Conservation (phyloP, 306 rosid species). For the Acacia confusa region DNA sequence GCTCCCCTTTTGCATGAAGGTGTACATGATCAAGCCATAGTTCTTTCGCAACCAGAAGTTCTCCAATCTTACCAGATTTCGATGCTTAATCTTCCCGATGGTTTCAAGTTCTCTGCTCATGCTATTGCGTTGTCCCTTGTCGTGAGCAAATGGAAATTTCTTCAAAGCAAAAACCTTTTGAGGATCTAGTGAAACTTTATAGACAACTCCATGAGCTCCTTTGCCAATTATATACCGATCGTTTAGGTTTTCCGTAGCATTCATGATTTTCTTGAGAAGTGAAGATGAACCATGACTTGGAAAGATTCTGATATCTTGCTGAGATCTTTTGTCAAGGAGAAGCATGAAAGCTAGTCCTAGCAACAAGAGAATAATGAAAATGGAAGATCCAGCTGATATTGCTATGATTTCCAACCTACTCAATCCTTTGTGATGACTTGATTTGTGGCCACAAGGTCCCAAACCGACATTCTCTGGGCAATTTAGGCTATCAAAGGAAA, state of each 20-base stretch:
- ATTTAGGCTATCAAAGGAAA: conserved; percentile 29
- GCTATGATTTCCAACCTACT: no score
- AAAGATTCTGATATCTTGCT: conserved; percentile 25
- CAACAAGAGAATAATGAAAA: conserved; percentile 4
- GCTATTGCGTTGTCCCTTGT: conserved; percentile 28
- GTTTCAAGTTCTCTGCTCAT: conserved; percentile 54
- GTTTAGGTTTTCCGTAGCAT: conserved; percentile 49
- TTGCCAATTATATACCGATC: conserved; percentile 46
- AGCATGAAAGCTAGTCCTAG: conserved; percentile 28
- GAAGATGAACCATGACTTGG: neutral
- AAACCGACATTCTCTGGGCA: conserved; percentile 42
- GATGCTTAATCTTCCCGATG: conserved; percentile 45
- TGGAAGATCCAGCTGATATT: no score
- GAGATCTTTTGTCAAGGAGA: conserved; percentile 18
- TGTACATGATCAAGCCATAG: conserved; percentile 48
- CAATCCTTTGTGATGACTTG: conserved; percentile 34
- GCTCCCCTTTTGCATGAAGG: conserved; percentile 59
- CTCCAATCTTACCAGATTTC: conserved; percentile 49
- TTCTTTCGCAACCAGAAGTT: conserved; percentile 47
- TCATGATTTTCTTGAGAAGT: conserved; percentile 27
- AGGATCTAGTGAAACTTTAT: conserved; percentile 44
- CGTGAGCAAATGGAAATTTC: conserved; percentile 46
- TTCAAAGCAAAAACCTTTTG: conserved; percentile 46
- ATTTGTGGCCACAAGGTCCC: conserved; percentile 44
- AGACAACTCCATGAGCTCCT: conserved; percentile 68